These are phyloP conservation scores for Nothophaeocryptopus gaeumannii DNA, from an alignment of 2,329 filamentous ascomycete species.

Conservation along the genomic window DNA sequence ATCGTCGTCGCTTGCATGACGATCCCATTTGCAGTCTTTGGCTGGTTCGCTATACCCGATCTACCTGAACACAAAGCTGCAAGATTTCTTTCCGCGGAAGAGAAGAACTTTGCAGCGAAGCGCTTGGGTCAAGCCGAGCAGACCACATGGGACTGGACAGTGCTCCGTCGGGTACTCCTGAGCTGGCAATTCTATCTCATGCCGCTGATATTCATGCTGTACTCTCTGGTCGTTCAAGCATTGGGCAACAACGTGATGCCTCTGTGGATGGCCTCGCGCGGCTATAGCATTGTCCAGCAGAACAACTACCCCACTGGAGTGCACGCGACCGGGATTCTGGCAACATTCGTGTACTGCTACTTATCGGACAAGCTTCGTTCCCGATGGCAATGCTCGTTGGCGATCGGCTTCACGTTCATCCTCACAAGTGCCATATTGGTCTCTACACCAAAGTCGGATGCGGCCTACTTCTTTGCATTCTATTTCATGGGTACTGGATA, in stretches of 20 bases:
- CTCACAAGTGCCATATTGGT: slow-evolving; percentile 42
- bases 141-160: slow-evolving; percentile 25
- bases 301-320: slow-evolving; percentile 47
- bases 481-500: slow-evolving; percentile 47
- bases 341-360: slow-evolving; percentile 42
- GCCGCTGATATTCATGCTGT: slow-evolving; percentile 48
- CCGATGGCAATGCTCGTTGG: slow-evolving; percentile 45
- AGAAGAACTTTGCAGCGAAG: slow-evolving; percentile 39
- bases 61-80: slow-evolving; percentile 43
- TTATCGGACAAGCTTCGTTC: slow-evolving; percentile 45
- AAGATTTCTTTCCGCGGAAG: slow-evolving; percentile 39
- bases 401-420: slow-evolving; percentile 45
- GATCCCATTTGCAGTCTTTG: slow-evolving; percentile 43
- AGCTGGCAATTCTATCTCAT: slow-evolving; percentile 50
- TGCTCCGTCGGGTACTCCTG: slow-evolving; percentile 37
- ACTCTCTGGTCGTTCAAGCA: slow-evolving; percentile 45
- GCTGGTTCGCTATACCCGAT: slow-evolving; percentile 47
- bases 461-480: slow-evolving; percentile 45
- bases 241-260: slow-evolving; percentile 47
- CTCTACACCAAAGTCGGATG: slow-evolving; percentile 34
- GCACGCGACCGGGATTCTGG: slow-evolving; percentile 44
- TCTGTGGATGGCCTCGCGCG: slow-evolving; percentile 46
- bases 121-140: slow-evolving; percentile 37
- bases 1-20: slow-evolving; percentile 45
- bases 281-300: slow-evolving; percentile 44